Conservation (phyloP, 495 filamentous ascomycete genomes). For the Tuber magnatum region DNA sequence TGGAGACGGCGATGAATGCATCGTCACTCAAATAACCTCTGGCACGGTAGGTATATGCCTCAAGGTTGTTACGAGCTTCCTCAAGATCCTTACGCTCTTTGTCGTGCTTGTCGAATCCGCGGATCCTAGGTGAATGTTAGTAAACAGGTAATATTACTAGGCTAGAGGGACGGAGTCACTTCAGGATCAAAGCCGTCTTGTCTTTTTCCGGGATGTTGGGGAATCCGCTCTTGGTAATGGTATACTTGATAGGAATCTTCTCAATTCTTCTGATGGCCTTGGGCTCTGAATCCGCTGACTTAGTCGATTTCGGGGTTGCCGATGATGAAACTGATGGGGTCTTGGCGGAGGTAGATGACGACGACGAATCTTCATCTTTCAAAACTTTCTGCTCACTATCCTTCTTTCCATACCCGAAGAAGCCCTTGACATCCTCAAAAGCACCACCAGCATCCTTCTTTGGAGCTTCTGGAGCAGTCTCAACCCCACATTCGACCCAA, state of each 20-base stretch:
- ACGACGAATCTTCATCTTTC: conserved; percentile 54
- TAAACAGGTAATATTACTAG: neutral
- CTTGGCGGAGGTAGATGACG: conserved; percentile 43
- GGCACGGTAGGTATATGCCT: conserved; percentile 84
- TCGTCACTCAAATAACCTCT: conserved; percentile 72
- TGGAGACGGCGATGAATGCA: conserved; percentile 63
- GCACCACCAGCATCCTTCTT: conserved; percentile 63
- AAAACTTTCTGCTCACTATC: conserved; percentile 66
- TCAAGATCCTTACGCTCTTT: conserved; percentile 66
- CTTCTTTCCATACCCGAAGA: conserved; percentile 87
- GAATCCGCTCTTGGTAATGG: conserved; percentile 55
- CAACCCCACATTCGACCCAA: conserved; percentile 74
- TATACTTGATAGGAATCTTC: conserved; percentile 61
- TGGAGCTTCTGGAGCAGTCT: conserved; percentile 49
- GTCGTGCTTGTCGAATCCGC: conserved; percentile 54
- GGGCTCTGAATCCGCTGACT: conserved; percentile 46
- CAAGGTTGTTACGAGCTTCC: conserved; percentile 84
- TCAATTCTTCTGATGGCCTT: conserved; percentile 55
- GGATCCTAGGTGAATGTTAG: conserved; percentile 24
- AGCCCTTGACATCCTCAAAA: conserved; percentile 77
- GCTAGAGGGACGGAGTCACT: conserved; percentile 11
- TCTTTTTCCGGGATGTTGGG: conserved; percentile 44
- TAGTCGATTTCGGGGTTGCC: conserved; percentile 42
- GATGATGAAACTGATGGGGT: conserved; percentile 39
- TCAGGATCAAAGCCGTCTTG: conserved; percentile 19